Evolutionary conservation across 2,329 filamentous ascomycete species (phyloP), one percentile per base, ranked within the genome.

Genomic region (Colletotrichum sidae): DNA sequence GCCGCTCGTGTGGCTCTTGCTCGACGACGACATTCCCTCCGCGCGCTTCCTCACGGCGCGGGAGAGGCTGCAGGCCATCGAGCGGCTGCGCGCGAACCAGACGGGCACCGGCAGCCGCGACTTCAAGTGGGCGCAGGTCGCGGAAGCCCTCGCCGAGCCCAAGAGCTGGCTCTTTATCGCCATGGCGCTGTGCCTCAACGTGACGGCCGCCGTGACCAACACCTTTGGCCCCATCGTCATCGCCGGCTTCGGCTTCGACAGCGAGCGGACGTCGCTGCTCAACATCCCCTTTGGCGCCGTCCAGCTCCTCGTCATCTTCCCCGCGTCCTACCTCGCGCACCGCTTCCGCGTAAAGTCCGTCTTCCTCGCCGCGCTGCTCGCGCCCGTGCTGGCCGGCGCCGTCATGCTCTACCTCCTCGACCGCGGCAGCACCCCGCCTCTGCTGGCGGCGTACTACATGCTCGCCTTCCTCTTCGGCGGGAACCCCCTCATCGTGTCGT

Each of bases 21-120:
- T 92, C 10, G 86, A 89, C 72, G 84, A 85, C 71, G 86, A 89
- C 68, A 83, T 90, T 15, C 73, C 81, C 0, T 83, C 84, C 0
- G 84, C 84, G 0, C 53, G 84, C 12, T 87, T 85, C 62, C 71
- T 96, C 34, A 90, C 80, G 8, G 84, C 90, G 56, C 82, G 87
- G 50, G 92, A 95, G 69, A 87, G 88, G 11, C 74, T 88, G 0
- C 82, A 93, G 46, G 90, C 90, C 0, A 80, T 94, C 34, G 92
- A 93, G 68, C 84, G 92, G 0, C 86, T 95, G 6, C 83, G 91
- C 0, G 83, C 88, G 25, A 95, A 95, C 70, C 88, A 93, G 73
- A 92, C 92, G 65, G 92, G 92, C 0, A 89, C 92, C 13, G 90
- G 89, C 2, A 91, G 88, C 67, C 88, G 88, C 68, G 84, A 91